Conservation (phyloP, 371 early-diverging fungal species). For the Mortierella sp. region DNA sequence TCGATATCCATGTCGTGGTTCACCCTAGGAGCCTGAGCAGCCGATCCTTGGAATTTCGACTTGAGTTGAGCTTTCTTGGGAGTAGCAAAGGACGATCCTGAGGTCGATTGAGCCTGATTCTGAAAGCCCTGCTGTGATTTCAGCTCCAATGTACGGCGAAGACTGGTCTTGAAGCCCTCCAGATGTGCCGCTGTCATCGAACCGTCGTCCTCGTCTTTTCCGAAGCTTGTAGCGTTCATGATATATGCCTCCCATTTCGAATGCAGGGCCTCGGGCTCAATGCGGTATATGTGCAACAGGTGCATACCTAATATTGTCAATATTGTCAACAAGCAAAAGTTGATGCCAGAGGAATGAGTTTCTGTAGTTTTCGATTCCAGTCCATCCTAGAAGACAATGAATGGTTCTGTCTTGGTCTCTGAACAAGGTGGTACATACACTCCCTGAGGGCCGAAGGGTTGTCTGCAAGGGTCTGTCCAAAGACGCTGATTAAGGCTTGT, state of each 20-base stretch:
- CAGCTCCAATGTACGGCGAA: conserved; percentile 37
- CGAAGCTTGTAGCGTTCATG: conserved; percentile 20
- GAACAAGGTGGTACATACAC: conserved; percentile 25
- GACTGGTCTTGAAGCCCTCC: conserved; percentile 40
- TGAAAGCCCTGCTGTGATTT: conserved; percentile 26
- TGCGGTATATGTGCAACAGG: conserved; percentile 36
- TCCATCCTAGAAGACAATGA: no score
- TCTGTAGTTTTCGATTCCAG: neutral
- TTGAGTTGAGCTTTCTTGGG: conserved; percentile 32
- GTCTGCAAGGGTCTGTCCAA: conserved; percentile 31
- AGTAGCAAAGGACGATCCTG: conserved; percentile 23
- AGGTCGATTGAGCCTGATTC: conserved; percentile 5
- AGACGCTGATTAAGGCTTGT: conserved; percentile 24
- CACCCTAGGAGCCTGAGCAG: neutral
- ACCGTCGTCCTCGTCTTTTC: conserved; percentile 27
- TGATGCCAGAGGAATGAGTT: neutral
- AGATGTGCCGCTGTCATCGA: conserved; percentile 34
- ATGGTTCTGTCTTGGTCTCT: no score
- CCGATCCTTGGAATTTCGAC: conserved; percentile 23
- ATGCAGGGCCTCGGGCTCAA: conserved; percentile 48
- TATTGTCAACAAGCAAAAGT: neutral
- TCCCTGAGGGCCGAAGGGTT: conserved; percentile 35
- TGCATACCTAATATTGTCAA: conserved; percentile 20
- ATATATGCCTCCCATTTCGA: conserved; percentile 59
- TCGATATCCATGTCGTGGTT: conserved; percentile 19